A percentile compares a stretch with the other conserved stretches of the same genome.
Conservation (phyloP, 768 basidiomycete genomes). For the Dacryopinax primogenitus region DNA sequence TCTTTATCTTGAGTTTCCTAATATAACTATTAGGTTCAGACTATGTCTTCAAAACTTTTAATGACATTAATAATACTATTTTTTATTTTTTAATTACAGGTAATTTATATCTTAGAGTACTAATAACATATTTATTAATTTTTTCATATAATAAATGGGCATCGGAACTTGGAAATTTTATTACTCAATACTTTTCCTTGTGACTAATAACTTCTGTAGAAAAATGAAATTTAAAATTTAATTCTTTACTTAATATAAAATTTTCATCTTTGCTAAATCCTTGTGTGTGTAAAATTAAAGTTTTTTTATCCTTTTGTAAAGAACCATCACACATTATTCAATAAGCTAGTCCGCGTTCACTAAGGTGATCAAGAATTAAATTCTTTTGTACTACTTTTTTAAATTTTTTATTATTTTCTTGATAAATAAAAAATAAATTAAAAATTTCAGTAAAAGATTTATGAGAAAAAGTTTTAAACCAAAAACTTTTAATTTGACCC, state of each 20-base stretch:
- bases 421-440: neutral
- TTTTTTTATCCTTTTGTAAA: neutral
- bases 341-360: neutral
- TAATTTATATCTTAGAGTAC: neutral
- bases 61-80: neutral
- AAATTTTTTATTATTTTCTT: neutral
- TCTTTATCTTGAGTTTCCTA: neutral
- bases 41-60: neutral
- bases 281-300: neutral
- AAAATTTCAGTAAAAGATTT: slow-evolving; percentile 1
- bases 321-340: neutral
- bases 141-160: neutral
- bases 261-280: slow-evolving; percentile 5
- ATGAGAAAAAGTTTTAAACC: neutral
- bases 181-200: slow-evolving; percentile 5
- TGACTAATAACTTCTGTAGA: neutral
- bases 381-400: neutral
- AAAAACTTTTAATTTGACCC: neutral
- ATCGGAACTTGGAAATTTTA: neutral
- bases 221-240: neutral
- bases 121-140: neutral
- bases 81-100: neutral
- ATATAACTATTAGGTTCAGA: neutral
- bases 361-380: neutral
- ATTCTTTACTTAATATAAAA: neutral